Evolutionary conservation across 2,329 filamentous ascomycete species (phyloP), one percentile per base, ranked within the genome.

Genomic region (Alternaria atra): DNA sequence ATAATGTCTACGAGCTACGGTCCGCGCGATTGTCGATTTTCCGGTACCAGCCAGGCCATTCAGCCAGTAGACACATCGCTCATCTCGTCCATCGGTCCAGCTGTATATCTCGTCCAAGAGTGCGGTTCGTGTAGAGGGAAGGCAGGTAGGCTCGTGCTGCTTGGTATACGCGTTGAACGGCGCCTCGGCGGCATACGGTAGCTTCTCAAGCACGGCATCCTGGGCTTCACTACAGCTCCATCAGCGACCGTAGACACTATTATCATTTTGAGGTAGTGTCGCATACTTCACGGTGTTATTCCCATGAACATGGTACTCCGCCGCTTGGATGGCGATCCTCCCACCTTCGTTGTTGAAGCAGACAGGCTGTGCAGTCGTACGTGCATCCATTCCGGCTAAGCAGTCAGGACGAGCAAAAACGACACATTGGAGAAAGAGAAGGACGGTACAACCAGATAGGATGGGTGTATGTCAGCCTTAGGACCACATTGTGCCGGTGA

Each of bases 21-120:
- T 75, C 9, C 69, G 69, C 15, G 74, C 64, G 35, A 51, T 68
- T 0, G 76, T 77, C 2, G 73, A 76, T 46, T 77, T 78, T 15
- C 77, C 74, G 12, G 67, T 76, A 17, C 76, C 75, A 4, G 75
- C 73, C 46, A 69, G 62, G 6, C 74, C 73, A 13, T 40, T 61
- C 2, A 76, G 64, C 75, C 73, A 78, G 67, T 69, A 78, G 51
- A 76, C 69, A 40, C 55, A 58, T 32, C 53, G 61, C 32, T 63
- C 57, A 6, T 65, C 46, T 52, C 30, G 23, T 30, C 52, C 60
- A 2, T 67, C 58, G 2, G 60, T 61, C 73, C 71, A 76, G 7
- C 27, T 20, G n/a, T 54, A 8, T 60, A 77, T 74, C 25, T 68
- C 42, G 3, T 60, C 5, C 3, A 76, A 66, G 15, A 77, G 60